Evolutionary conservation across 1,284 basidiomycete genomes (phyloP).

Genomic region (Mycosarcoma mackinlayi): DNA sequence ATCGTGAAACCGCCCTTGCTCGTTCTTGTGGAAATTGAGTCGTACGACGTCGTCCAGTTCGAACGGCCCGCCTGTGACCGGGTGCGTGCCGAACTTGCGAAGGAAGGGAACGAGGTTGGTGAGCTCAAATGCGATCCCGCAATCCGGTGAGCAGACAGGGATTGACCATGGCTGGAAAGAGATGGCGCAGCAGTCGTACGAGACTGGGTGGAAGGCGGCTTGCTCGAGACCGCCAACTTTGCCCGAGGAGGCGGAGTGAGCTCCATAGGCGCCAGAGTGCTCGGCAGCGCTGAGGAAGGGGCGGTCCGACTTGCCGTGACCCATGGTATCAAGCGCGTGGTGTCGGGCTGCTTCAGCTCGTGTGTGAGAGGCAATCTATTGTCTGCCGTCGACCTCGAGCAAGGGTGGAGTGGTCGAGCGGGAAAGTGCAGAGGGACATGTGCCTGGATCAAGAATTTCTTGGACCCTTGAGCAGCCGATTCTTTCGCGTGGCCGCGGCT

Average conservation of each 20-base stretch:
- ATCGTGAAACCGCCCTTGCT: constrained; percentile 64
- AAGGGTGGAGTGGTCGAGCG: too few species aligned
- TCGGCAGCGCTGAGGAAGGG: constrained; percentile 60
- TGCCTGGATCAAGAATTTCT: too few species aligned
- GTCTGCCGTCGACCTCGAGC: too few species aligned
- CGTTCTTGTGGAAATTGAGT: constrained; percentile 80
- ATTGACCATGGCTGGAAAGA: constrained; percentile 90
- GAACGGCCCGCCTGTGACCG: constrained; percentile 85
- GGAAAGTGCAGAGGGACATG: too few species aligned
- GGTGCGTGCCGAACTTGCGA: constrained; percentile 77
- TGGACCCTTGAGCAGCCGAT: too few species aligned
- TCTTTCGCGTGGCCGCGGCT: too few species aligned
- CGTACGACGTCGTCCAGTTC: constrained; percentile 83
- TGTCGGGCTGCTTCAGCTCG: neutral
- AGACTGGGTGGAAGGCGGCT: constrained; percentile 71
- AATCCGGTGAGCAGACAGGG: constrained; percentile 85
- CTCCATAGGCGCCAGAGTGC: constrained; percentile 60
- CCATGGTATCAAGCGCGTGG: constrained; percentile 45
- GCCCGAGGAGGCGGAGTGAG: constrained; percentile 53
- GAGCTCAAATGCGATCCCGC: constrained; percentile 67
- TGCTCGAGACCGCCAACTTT: constrained; percentile 70
- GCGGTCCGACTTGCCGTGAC: constrained; percentile 62
- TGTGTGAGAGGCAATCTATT: too few species aligned
- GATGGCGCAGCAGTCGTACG: constrained; percentile 91
- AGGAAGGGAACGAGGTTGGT: constrained; percentile 89